phyloP scores from a whole-genome alignment of 2,329 filamentous ascomycete genomes.

The Lojkania enalia region DNA sequence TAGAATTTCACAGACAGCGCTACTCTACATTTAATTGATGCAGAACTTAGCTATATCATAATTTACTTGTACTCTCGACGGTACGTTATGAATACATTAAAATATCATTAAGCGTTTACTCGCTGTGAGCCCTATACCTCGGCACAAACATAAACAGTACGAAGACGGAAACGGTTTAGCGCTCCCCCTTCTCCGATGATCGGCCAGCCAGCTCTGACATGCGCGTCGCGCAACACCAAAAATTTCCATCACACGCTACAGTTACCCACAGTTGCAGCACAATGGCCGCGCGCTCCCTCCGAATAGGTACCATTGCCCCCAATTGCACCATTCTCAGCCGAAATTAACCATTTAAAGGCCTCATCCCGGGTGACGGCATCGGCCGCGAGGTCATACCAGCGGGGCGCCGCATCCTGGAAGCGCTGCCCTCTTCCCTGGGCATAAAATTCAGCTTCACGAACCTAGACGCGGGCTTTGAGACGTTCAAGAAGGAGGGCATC shows the following conservation, averaged over 20 bases:
- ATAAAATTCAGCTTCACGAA: constrained; percentile 94
- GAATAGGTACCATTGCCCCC: constrained; percentile 13
- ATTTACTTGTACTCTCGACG: too few species aligned
- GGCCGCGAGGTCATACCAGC: constrained; percentile 97
- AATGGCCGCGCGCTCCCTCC: constrained; percentile 19
- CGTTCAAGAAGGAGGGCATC: constrained; percentile 85
- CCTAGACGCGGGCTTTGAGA: constrained; percentile 90
- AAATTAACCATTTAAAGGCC: constrained; percentile 60
- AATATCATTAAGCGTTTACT: too few species aligned
- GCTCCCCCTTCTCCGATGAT: too few species aligned
- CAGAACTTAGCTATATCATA: too few species aligned
- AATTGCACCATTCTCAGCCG: neutral
- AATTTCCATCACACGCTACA: constrained; percentile 8
- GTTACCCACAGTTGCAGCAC: constrained; percentile 1
- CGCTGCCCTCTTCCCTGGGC: constrained; percentile 85
- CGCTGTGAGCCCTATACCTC: too few species aligned
- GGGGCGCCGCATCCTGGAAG: constrained; percentile 87
- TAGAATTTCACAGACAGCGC: too few species aligned
- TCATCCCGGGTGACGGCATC: constrained; percentile 98
- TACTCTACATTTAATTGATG: too few species aligned
- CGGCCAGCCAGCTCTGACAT: too few species aligned
- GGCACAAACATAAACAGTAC: too few species aligned
- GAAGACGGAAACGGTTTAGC: too few species aligned
- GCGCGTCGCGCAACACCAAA: constrained; percentile 13
- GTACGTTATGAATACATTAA: too few species aligned